These are phyloP conservation scores for Diplocarpon rosae DNA, from an alignment of 2,329 filamentous ascomycete species.

Conservation along the genomic window DNA sequence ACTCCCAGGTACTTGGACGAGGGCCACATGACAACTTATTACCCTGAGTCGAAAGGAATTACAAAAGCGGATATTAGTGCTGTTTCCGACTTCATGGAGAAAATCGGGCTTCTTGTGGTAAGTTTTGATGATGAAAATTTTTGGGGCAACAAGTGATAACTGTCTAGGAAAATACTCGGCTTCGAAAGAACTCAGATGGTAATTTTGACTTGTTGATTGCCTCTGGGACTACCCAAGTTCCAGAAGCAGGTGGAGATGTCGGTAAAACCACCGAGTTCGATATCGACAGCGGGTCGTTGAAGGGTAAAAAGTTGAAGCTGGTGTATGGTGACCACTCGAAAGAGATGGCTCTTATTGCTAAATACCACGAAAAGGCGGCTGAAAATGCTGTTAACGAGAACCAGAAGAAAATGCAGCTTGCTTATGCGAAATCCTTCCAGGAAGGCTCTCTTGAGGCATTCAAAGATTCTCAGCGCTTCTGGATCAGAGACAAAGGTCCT, in stretches of 20 bases:
- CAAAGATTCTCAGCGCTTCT: slow-evolving; percentile 69
- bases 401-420: slow-evolving; percentile 61
- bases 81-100: slow-evolving; percentile 61
- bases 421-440: slow-evolving; percentile 66
- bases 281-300: slow-evolving; percentile 45
- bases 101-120: slow-evolving; percentile 53
- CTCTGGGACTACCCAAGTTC: slow-evolving; percentile 50
- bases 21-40: slow-evolving; percentile 73
- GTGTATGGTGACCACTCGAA: slow-evolving; percentile 64
- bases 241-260: slow-evolving; percentile 54
- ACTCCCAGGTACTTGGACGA: slow-evolving; percentile 41
- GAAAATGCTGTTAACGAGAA: slow-evolving; percentile 62
- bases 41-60: slow-evolving; percentile 64
- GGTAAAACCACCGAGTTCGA: slow-evolving; percentile 53
- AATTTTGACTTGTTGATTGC: slow-evolving; percentile 66
- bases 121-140: not conserved
- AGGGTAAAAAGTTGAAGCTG: slow-evolving; percentile 58
- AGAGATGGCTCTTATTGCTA: slow-evolving; percentile 59
- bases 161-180: slow-evolving; percentile 57
- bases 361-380: slow-evolving; percentile 57
- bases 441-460: slow-evolving; percentile 65
- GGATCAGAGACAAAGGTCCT: slow-evolving; percentile 76
- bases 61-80: slow-evolving; percentile 64
- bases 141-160: not conserved
- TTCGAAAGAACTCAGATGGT: slow-evolving; percentile 53